Evolutionary conservation across 2,329 filamentous ascomycete genomes (phyloP), one percentile per base, ranked within the genome.

Genomic region (Orbilia quercus): DNA sequence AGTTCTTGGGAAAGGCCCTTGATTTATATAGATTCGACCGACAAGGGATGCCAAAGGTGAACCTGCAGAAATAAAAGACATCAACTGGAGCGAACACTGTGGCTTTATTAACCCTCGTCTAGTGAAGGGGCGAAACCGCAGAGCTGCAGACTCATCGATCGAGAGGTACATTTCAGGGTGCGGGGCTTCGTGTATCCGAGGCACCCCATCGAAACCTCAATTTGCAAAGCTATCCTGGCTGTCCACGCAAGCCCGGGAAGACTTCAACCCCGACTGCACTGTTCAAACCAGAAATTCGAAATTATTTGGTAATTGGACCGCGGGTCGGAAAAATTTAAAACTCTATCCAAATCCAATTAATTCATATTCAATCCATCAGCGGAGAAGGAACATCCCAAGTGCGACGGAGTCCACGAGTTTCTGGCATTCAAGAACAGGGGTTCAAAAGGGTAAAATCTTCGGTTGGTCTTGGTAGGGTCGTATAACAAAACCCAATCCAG

Each of bases 401-500:
- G 16, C 12, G 11, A 16, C 36, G 23, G 16, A 44, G 18, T 53
- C 44, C 31, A 6, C 6, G 31, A 34, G 6, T 34, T 23, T n/a
- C 22, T 50, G 28, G 50, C 25, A 22, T 38, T 50, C 7, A 22
- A 3, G 3, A 6, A 3, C 23, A 40, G 44, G 25, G 23, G 20
- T 48, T 44, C 1, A 36, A 63, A 47, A 55, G 11, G 48, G 50
- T 31, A 50, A 70, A 40, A 50, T 28, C 57, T 57, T 63, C 51
- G 65, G 57, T 25, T 57, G 16, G 31, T 48, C 65, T 63, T 44
- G 65, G 57, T 25, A 50, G 16, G 31, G 57, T 72, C 67, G 67
- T 72, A 72, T 72, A 42, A 3, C 5, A 9, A 51, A 63, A 53
- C 59, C 59, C 9, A 55, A 64, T 72, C 45, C 31, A 58, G 58